Conservation (phyloP, 2,329 filamentous ascomycete species). For the Pestalotiopsis sp. region DNA sequence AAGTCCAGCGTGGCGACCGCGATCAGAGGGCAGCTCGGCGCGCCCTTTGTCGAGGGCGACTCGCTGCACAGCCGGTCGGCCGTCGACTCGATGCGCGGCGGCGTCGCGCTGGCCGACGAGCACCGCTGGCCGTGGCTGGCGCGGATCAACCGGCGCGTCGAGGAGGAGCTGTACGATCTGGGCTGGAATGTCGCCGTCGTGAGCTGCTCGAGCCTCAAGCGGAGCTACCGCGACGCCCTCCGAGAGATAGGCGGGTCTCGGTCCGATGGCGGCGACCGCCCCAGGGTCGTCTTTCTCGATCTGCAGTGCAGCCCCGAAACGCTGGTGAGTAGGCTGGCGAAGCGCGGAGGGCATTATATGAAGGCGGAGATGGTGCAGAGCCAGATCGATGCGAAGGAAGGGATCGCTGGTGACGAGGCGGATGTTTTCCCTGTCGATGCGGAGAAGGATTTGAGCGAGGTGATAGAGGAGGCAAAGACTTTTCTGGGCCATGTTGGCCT, state of each 20-base stretch:
- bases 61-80: slow-evolving; percentile 29
- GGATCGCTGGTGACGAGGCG: not conserved
- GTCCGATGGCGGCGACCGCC: not conserved
- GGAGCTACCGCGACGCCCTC: slow-evolving; percentile 34
- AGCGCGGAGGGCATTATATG: slow-evolving; percentile 5
- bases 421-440: slow-evolving; percentile 6
- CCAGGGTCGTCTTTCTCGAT: slow-evolving; percentile 35
- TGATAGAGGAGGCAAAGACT: not conserved
- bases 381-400: not conserved
- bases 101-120: slow-evolving; percentile 33
- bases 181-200: slow-evolving; percentile 32
- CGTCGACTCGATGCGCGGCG: slow-evolving; percentile 28
- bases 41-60: slow-evolving; percentile 44
- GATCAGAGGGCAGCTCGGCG: slow-evolving; percentile 29
- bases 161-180: slow-evolving; percentile 28
- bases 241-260: slow-evolving; percentile 21
- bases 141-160: slow-evolving; percentile 24
- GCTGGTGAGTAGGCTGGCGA: not conserved
- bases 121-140: slow-evolving; percentile 35
- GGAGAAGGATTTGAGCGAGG: not conserved
- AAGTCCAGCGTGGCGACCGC: slow-evolving; percentile 39
- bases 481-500: not conserved
- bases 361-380: slow-evolving; percentile 8
- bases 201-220: slow-evolving; percentile 41
- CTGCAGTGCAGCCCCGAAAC: slow-evolving; percentile 29